phyloP scores from a whole-genome alignment of 495 filamentous ascomycete genomes.

The Xylaria telfairii region DNA sequence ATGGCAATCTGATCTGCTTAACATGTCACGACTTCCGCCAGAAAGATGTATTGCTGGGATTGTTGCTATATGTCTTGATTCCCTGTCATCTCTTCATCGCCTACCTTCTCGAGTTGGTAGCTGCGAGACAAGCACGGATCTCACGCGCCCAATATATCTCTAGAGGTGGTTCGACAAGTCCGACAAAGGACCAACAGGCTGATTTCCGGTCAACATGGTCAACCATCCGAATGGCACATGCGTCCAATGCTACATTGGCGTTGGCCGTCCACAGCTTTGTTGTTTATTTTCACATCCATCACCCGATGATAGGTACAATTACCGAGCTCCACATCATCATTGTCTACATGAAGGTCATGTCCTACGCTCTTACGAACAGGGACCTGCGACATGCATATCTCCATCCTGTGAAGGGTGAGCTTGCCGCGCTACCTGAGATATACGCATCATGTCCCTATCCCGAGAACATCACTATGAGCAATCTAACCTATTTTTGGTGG shows the following conservation, averaged over 20 bases:
- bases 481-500: conserved; percentile 95
- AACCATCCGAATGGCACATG: conserved; percentile 76
- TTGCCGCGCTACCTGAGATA: conserved; percentile 71
- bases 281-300: conserved; percentile 88
- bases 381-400: conserved; percentile 90
- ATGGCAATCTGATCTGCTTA: conserved; percentile 92
- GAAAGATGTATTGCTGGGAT: conserved; percentile 76
- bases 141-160: conserved; percentile 68
- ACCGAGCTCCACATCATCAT: conserved; percentile 92
- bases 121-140: conserved; percentile 74
- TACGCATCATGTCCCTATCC: conserved; percentile 90
- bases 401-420: conserved; percentile 64
- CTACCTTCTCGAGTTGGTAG: conserved; percentile 83
- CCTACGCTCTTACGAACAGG: conserved; percentile 95
- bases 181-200: conserved; percentile 61
- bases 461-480: conserved; percentile 81
- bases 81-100: conserved; percentile 89
- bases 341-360: conserved; percentile 93
- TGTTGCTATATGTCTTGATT: conserved; percentile 79
- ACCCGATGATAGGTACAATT: conserved; percentile 90
- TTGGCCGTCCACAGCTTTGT: conserved; percentile 79
- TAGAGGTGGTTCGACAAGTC: conserved; percentile 53
- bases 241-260: conserved; percentile 81
- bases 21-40: conserved; percentile 85
- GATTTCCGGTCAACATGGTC: conserved; percentile 77